phyloP scores from a whole-genome alignment of 805 yeast species.

The Phaffomyces antillensis region DNA sequence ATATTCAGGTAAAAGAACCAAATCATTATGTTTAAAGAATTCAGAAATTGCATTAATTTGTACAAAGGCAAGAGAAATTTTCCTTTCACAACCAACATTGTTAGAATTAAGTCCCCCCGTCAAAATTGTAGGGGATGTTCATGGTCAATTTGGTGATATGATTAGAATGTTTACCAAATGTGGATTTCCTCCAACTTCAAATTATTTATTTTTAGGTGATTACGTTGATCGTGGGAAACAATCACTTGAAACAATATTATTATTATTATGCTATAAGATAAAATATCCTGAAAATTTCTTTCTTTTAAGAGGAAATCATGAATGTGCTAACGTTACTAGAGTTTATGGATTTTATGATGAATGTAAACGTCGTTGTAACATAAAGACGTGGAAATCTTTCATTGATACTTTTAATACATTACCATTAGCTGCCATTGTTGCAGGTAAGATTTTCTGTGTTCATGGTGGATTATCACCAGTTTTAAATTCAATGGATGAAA shows the following conservation, averaged over 20 bases:
- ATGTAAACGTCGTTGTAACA: conserved; percentile 96
- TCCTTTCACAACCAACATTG: conserved; percentile 83
- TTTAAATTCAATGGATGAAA: conserved; percentile 96
- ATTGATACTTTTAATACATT: conserved; percentile 97
- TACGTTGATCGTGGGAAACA: conserved; percentile 98
- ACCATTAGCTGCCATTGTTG: conserved; percentile 97
- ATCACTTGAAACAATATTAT: conserved; percentile 90
- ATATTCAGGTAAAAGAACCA: conserved; percentile 88
- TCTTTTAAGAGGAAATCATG: conserved; percentile 96
- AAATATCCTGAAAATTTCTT: conserved; percentile 97
- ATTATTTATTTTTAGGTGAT: conserved; percentile 92
- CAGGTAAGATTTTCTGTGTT: conserved; percentile 97
- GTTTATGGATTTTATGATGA: conserved; percentile 98
- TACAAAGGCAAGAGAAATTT: conserved; percentile 80
- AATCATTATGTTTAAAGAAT: conserved; percentile 79
- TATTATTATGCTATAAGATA: conserved; percentile 90
- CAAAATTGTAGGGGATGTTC: conserved; percentile 93
- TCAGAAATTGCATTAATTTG: conserved; percentile 87
- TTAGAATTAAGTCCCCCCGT: conserved; percentile 85
- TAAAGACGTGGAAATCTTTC: conserved; percentile 96
- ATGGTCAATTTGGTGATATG: conserved; percentile 95
- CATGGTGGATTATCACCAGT: conserved; percentile 98
- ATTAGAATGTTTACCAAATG: conserved; percentile 95
- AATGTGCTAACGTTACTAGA: conserved; percentile 95
- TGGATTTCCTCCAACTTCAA: conserved; percentile 98